These are phyloP conservation scores for Bisporella sp. DNA, from an alignment of 2,329 filamentous ascomycete genomes.

Conservation along the genomic window DNA sequence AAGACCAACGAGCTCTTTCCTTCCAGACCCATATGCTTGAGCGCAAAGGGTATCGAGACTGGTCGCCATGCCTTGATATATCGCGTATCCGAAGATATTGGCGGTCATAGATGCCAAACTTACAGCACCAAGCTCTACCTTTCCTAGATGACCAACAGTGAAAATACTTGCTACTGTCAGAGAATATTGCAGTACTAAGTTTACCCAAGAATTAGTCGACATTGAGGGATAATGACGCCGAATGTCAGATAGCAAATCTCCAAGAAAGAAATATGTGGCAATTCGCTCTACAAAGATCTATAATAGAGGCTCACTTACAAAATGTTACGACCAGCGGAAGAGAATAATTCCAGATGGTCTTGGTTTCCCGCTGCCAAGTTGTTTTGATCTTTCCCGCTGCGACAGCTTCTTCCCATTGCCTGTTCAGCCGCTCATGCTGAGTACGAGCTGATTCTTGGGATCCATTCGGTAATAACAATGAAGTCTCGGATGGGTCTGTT, in stretches of 20 bases:
- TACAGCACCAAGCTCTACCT: conserved; percentile 59
- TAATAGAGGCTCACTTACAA: conserved; percentile 1
- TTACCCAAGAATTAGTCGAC: too few species aligned
- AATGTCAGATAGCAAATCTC: too few species aligned
- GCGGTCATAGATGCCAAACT: conserved; percentile 71
- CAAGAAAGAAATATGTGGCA: too few species aligned
- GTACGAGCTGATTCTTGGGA: conserved; percentile 35
- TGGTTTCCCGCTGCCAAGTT: conserved; percentile 84
- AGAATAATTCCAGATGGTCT: conserved; percentile 69
- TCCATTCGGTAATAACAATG: conserved; percentile 33
- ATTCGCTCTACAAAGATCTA: too few species aligned
- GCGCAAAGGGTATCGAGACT: conserved; percentile 88
- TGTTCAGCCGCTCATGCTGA: conserved; percentile 53
- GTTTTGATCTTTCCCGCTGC: conserved; percentile 75
- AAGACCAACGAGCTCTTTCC: conserved; percentile 79
- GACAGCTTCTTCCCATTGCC: conserved; percentile 82
- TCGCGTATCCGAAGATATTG: conserved; percentile 70
- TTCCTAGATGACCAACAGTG: conserved; percentile 69
- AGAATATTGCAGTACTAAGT: conserved; percentile 62
- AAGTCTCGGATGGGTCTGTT: conserved; percentile 32
- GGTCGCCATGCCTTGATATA: conserved; percentile 80
- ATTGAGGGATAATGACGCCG: too few species aligned
- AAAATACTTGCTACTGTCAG: conserved; percentile 79
- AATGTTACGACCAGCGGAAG: conserved; percentile 68
- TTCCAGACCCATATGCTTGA: conserved; percentile 88